Conservation (phyloP, 1,284 basidiomycete species). For the Vanrija sp. region DNA sequence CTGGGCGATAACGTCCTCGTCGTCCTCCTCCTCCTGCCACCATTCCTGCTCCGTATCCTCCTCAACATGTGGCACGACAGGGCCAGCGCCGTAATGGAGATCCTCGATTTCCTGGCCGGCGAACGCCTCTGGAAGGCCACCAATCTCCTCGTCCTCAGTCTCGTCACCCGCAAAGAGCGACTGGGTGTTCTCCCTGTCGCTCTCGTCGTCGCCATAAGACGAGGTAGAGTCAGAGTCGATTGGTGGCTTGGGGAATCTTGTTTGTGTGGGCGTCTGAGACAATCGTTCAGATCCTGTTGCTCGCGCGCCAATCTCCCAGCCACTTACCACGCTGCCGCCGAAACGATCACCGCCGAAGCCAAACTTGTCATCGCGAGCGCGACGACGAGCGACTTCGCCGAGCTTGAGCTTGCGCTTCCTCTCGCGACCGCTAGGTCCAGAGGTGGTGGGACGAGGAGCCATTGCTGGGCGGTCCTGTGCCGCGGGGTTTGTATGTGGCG, state of each 20-base stretch:
- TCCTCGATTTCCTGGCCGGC: constrained; percentile 46
- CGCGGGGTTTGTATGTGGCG: constrained; percentile 5
- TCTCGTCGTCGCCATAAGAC: constrained; percentile 44
- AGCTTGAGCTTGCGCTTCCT: constrained; percentile 37
- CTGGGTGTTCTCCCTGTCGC: constrained; percentile 23
- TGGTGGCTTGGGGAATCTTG: constrained; percentile 9
- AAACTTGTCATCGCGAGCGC: constrained; percentile 43
- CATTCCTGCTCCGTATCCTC: constrained; percentile 19
- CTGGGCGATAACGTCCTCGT: constrained; percentile 33
- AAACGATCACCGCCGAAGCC: constrained; percentile 26
- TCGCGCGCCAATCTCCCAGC: background rate
- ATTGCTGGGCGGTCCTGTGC: background rate
- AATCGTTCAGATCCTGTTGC: background rate
- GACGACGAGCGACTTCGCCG: constrained; percentile 32
- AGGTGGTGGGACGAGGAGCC: constrained; percentile 15
- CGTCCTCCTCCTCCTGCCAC: constrained; percentile 33
- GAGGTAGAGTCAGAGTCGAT: constrained; percentile 33
- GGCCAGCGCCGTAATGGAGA: constrained; percentile 41
- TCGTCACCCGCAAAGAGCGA: constrained; percentile 11
- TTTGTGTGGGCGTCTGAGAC: constrained; percentile 13
- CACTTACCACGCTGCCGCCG: constrained; percentile 7
- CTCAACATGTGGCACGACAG: constrained; percentile 27
- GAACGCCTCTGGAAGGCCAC: constrained; percentile 36
- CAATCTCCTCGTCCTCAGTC: constrained; percentile 32
- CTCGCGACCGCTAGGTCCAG: constrained; percentile 32